Percentiles rank a stretch among this genome's conserved stretches.
Evolutionary conservation across 441 rosid species (phyloP).

Genomic region (Pelargonium fulgidum): DNA sequence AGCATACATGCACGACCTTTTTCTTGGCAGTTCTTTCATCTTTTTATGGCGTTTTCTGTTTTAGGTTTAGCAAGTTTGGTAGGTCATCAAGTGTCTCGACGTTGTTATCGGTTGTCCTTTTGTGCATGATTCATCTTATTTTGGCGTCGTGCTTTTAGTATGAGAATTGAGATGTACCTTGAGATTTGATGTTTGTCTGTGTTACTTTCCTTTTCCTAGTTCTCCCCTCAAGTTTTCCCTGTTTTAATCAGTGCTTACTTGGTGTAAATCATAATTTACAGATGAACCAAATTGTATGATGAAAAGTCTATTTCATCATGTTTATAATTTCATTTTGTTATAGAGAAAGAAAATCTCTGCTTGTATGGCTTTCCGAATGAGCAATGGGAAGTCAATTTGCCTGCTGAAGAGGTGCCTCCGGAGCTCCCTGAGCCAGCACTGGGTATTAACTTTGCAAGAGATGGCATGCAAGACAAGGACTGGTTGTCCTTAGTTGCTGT

Average conservation of each 20-base stretch:
- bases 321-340: no score
- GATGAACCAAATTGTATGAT: no score
- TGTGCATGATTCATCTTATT: background rate
- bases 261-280: no score
- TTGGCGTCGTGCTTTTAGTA: background rate
- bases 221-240: background rate
- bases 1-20: background rate
- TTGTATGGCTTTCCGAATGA: conserved; percentile 86
- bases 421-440: conserved; percentile 96
- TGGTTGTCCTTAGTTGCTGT: conserved; percentile 93
- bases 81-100: no score
- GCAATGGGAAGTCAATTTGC: conserved; percentile 91
- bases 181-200: background rate
- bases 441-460: conserved; percentile 95
- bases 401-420: conserved; percentile 95
- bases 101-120: background rate
- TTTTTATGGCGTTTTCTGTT: background rate
- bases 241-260: background rate
- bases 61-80: no score
- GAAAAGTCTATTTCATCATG: no score
- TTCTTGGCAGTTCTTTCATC: background rate
- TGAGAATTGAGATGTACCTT: background rate
- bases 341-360: conserved; percentile 80
- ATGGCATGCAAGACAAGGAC: conserved; percentile 92
- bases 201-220: background rate